Base-by-base conservation (phyloP, 208 protist genomes). In the Strigomonas oncopelti region DNA sequence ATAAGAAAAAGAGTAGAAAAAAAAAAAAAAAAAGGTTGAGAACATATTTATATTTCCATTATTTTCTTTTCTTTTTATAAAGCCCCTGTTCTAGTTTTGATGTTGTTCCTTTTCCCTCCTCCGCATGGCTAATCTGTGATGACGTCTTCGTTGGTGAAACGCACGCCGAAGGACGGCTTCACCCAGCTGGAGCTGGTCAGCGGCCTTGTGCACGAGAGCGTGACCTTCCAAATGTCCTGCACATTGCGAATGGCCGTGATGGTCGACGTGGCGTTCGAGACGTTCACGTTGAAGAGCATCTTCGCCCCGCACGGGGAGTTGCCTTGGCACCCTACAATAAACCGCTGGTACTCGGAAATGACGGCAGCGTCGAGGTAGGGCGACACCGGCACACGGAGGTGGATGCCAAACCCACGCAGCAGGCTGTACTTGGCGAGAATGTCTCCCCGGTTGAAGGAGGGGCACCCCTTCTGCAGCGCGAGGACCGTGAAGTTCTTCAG, bases 71-170 rank as follows among this genome's bases (percentile, higher is more conserved):
- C 14, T 58, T 58, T 8, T 14, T 14, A 29, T 29, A 58, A 58
- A 58, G 14, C 11, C 16, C 16, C 14, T 29, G 45, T 14, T 7
- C 13, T 9, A 27, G 36, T 38, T 11, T 27, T 53, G 34, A 66
- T 0, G 57, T 27, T 11, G 48, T 36, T 56, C 25, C 45, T 52
- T 52, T 52, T n/a, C 76, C 77, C 78, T 98, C 95, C 61, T 98
- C 96, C 20, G 93, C 83, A 78, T 98, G 93, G 69, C 97, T 61
- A 22, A n/a, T 61, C 24, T 0, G 74, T 65, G 8, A 8, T 18
- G 8, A 58, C 36, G 55, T 85, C 71, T 65, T 82, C 67, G 61
- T 83, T 69, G 4, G 75, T 78, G 31, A 87, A 75, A 65, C 81
- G 75, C 28, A 92, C 20, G 32, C 81, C 87, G 59, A 79, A 81